Evolutionary conservation across 2,329 filamentous ascomycete genomes (phyloP).

Genomic region (Periconia macrospinosa): DNA sequence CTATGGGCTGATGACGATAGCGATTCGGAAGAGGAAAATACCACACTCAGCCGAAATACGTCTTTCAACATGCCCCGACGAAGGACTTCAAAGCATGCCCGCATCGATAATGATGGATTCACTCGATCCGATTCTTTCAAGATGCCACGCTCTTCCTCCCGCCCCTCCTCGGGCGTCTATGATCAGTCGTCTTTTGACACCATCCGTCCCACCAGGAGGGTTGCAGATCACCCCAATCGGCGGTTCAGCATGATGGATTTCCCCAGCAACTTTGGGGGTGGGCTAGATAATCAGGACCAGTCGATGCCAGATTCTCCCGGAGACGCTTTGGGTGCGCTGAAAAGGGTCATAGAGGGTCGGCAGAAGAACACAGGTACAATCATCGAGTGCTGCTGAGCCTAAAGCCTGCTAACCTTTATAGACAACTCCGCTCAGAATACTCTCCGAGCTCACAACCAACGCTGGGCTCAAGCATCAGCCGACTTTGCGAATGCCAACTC

Average conservation of each 20-base stretch:
- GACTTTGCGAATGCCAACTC: slow-evolving; percentile 32
- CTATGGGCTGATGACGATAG: slow-evolving; percentile 47
- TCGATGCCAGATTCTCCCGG: slow-evolving; percentile 36
- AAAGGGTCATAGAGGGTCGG: slow-evolving; percentile 44
- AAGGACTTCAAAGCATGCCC: slow-evolving; percentile 39
- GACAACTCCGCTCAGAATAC: slow-evolving; percentile 39
- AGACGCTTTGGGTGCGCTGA: slow-evolving; percentile 45
- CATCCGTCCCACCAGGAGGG: slow-evolving; percentile 23
- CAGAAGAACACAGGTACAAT: slow-evolving; percentile 38
- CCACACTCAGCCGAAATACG: slow-evolving; percentile 37
- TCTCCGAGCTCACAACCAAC: slow-evolving; percentile 48
- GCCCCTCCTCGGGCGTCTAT: slow-evolving; percentile 31
- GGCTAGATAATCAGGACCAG: slow-evolving; percentile 22
- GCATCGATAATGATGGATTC: slow-evolving; percentile 32
- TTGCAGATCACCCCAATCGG: slow-evolving; percentile 26
- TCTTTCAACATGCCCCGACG: slow-evolving; percentile 40
- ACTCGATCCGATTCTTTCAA: slow-evolving; percentile 37
- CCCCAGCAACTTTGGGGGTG: slow-evolving; percentile 24
- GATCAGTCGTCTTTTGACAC: slow-evolving; percentile 38
- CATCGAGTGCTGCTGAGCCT: not conserved
- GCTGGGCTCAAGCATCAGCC: slow-evolving; percentile 49
- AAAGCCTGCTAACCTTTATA: slow-evolving; percentile 20
- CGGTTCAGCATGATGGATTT: slow-evolving; percentile 40
- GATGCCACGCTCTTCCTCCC: slow-evolving; percentile 33
- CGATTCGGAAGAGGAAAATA: slow-evolving; percentile 38